Percentiles rank a stretch among this genome's conserved stretches.
phyloP scores from a whole-genome alignment of 371 early-diverging fungal genomes.

The Sporodiniella umbellata region DNA sequence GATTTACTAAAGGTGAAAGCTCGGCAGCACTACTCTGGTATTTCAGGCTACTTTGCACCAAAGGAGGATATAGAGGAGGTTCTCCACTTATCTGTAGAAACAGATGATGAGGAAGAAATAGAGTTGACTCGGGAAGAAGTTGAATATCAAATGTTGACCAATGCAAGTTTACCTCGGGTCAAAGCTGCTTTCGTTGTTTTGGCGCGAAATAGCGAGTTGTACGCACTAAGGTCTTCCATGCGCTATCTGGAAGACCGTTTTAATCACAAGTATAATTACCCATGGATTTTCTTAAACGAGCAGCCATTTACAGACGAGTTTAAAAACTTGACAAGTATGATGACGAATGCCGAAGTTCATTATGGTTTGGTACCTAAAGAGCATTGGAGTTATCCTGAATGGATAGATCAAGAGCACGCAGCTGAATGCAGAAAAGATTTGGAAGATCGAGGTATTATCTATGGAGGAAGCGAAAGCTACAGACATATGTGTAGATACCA shows the following conservation, averaged over 20 bases:
- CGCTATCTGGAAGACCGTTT: slow-evolving; percentile 79
- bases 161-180: slow-evolving; percentile 19
- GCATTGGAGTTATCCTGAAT: slow-evolving; percentile 83
- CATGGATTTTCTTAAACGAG: slow-evolving; percentile 88
- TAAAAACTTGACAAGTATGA: slow-evolving; percentile 46
- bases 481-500: slow-evolving; percentile 92
- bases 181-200: slow-evolving; percentile 65
- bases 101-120: neutral
- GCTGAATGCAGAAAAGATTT: slow-evolving; percentile 52
- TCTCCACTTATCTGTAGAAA: too few species aligned
- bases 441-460: slow-evolving; percentile 65
- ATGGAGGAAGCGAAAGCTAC: slow-evolving; percentile 85
- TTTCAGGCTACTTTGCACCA: neutral
- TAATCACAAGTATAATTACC: slow-evolving; percentile 81
- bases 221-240: slow-evolving; percentile 65
- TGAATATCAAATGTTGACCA: slow-evolving; percentile 21
- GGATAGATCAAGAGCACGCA: slow-evolving; percentile 75
- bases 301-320: slow-evolving; percentile 81
- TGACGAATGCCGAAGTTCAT: slow-evolving; percentile 52
- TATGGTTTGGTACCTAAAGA: slow-evolving; percentile 50
- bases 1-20: slow-evolving; percentile 19
- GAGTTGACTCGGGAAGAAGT: slow-evolving; percentile 3
- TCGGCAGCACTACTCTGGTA: slow-evolving; percentile 1
- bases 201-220: slow-evolving; percentile 75
- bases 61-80: neutral